A percentile compares a stretch with the other conserved stretches of the same genome.
phyloP scores from a whole-genome alignment of 2,329 filamentous ascomycete species.

The Xylaria sp. region DNA sequence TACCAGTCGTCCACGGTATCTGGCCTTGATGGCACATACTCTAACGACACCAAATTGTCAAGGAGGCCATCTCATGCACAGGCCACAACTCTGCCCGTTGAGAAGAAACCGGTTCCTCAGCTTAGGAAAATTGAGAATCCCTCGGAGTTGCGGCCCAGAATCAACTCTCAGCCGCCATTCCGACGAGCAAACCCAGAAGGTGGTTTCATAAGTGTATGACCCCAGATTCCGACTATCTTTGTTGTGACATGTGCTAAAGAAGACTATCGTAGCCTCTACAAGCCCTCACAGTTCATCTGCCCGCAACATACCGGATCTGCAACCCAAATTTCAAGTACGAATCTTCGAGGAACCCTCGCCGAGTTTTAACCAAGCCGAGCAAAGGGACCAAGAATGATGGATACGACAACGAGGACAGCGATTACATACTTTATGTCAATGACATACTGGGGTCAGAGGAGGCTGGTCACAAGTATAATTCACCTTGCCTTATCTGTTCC shows the following conservation, averaged over 20 bases:
- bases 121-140: constrained; percentile 81
- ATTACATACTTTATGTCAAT: constrained; percentile 99
- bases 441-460: constrained; percentile 98
- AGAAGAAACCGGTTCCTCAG: constrained; percentile 81
- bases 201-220: constrained; percentile 92
- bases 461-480: constrained; percentile 88
- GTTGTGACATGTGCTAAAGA: constrained; percentile 28
- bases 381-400: constrained; percentile 99
- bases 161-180: constrained; percentile 89
- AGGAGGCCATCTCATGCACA: constrained; percentile 60
- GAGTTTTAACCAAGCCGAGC: constrained; percentile 97
- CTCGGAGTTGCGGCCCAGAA: constrained; percentile 80
- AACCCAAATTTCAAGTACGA: constrained; percentile 99
- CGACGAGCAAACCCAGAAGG: constrained; percentile 95
- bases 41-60: constrained; percentile 67
- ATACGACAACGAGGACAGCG: constrained; percentile 98
- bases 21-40: constrained; percentile 74
- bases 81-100: constrained; percentile 53
- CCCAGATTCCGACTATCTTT: constrained; percentile 19
- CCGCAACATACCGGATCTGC: constrained; percentile 96
- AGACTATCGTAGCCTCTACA: constrained; percentile 77
- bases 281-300: constrained; percentile 91
- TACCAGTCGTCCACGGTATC: constrained; percentile 79
- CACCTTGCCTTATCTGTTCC: neutral
- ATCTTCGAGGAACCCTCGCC: constrained; percentile 92